Conservation (phyloP, 1,139 yeast genomes). For the Suhomyces wounanorum region DNA sequence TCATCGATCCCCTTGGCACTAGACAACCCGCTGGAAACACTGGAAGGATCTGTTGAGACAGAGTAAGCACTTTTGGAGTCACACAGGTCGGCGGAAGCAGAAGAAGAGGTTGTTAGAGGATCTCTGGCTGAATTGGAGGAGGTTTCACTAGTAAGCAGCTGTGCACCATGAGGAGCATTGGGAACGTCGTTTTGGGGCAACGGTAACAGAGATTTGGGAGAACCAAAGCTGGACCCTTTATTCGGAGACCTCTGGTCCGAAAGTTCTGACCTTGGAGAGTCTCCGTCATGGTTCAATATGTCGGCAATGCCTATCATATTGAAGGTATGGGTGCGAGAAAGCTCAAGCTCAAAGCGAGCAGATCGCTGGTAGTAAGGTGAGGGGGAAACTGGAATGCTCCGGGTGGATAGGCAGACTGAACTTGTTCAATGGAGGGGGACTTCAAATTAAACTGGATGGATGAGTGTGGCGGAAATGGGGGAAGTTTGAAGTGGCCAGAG, state of each 20-base stretch:
- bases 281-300: slow-evolving; percentile 17
- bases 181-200: not conserved
- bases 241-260: not conserved
- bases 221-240: not conserved
- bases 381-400: not conserved
- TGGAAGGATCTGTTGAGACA: not conserved
- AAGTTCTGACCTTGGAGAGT: not conserved
- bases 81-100: not conserved
- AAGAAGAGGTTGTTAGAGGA: not conserved
- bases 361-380: not conserved
- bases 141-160: not conserved
- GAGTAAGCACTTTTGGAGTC: not conserved
- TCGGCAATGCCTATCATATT: slow-evolving; percentile 18
- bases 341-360: not conserved
- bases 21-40: not conserved
- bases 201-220: not conserved
- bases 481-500: not conserved
- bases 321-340: not conserved
- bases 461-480: not conserved
- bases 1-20: not conserved
- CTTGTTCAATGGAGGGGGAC: not conserved
- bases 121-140: not conserved
- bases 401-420: not conserved
- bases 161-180: not conserved
- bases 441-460: not conserved